phyloP scores from a whole-genome alignment of 345 rosid genomes.

The Bruguiera parviflora region DNA sequence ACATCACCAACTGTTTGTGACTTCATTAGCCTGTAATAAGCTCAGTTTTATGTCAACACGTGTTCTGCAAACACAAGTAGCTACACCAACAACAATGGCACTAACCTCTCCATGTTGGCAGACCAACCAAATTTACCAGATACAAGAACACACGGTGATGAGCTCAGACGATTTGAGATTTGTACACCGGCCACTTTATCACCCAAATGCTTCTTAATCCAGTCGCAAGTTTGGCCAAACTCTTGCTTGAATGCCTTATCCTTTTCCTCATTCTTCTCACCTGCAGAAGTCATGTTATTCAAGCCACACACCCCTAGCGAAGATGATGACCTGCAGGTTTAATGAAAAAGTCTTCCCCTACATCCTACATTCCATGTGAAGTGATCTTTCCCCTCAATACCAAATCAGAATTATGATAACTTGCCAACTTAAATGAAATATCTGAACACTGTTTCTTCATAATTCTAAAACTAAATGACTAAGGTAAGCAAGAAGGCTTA shows the following conservation, averaged over 20 bases:
- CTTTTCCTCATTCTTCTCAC: slow-evolving; percentile 86
- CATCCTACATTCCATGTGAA: no score
- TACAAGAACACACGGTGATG: slow-evolving; percentile 95
- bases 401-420: no score
- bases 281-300: slow-evolving; percentile 36
- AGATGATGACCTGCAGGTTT: neutral
- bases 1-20: slow-evolving; percentile 80
- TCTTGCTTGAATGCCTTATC: slow-evolving; percentile 75
- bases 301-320: slow-evolving; percentile 6
- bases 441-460: neutral
- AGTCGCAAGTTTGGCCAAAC: slow-evolving; percentile 86
- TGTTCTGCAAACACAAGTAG: neutral
- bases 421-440: neutral
- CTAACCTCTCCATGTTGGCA: slow-evolving; percentile 96
- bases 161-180: slow-evolving; percentile 78
- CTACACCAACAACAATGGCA: neutral
- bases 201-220: slow-evolving; percentile 88
- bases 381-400: no score
- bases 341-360: no score
- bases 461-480: neutral
- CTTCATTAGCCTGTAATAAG: slow-evolving; percentile 76
- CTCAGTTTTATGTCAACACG: neutral
- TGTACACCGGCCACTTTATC: slow-evolving; percentile 91
- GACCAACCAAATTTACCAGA: slow-evolving; percentile 98
- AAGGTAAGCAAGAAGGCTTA: neutral